phyloP scores from a whole-genome alignment of 495 filamentous ascomycete genomes.

The Penicillium egyptiacum region DNA sequence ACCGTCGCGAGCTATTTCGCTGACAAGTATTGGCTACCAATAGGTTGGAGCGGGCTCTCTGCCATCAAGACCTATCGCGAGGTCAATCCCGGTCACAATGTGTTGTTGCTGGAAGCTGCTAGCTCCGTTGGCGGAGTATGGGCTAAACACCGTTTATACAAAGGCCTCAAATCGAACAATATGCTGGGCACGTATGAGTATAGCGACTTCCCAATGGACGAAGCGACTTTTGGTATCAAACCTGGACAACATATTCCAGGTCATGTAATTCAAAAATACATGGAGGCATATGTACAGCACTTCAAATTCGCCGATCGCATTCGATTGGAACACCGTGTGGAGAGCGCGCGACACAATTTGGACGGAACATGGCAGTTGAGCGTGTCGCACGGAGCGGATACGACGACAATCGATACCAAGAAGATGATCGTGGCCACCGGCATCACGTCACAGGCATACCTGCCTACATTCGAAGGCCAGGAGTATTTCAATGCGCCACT shows the following conservation, averaged over 20 bases:
- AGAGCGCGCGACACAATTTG: slow-evolving; percentile 47
- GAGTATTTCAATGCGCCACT: slow-evolving; percentile 57
- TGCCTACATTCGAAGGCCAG: slow-evolving; percentile 50
- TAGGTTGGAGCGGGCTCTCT: slow-evolving; percentile 61
- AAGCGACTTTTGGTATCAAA: slow-evolving; percentile 56
- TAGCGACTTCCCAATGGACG: slow-evolving; percentile 72
- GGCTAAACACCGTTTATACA: slow-evolving; percentile 63
- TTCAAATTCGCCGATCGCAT: slow-evolving; percentile 58
- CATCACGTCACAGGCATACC: slow-evolving; percentile 60
- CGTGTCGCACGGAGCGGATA: slow-evolving; percentile 17
- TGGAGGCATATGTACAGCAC: slow-evolving; percentile 59
- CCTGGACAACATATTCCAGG: slow-evolving; percentile 69
- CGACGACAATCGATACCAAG: slow-evolving; percentile 38
- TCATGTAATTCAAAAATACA: slow-evolving; percentile 61
- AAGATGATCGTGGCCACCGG: slow-evolving; percentile 74
- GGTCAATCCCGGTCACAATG: slow-evolving; percentile 47
- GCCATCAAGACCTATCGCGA: slow-evolving; percentile 60
- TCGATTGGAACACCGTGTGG: slow-evolving; percentile 53
- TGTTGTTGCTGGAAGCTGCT: slow-evolving; percentile 56
- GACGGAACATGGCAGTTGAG: slow-evolving; percentile 45
- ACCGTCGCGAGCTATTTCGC: not conserved
- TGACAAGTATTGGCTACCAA: not conserved
- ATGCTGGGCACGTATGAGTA: slow-evolving; percentile 66
- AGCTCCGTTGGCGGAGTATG: slow-evolving; percentile 68
- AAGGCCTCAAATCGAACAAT: slow-evolving; percentile 65